Evolutionary conservation across 192 early-diverging fungal genomes (phyloP).

Genomic region (Coemansia sp.): DNA sequence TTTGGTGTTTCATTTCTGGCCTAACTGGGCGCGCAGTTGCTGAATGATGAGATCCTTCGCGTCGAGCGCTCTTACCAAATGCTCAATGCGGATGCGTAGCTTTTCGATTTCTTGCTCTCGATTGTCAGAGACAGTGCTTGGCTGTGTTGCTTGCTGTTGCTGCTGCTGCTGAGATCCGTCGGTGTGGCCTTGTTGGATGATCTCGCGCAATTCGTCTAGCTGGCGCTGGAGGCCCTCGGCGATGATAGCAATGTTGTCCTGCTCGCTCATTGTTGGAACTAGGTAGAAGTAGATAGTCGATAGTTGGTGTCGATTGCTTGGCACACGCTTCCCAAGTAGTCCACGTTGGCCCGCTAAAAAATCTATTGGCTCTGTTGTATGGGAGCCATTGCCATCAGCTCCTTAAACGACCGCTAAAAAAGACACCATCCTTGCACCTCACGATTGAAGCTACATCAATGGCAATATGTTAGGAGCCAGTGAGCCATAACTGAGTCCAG

Average conservation of each 20-base stretch:
- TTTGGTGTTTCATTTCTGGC: neutral
- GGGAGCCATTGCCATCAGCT: neutral
- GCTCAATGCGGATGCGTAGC: slow-evolving; percentile 36
- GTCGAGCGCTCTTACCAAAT: slow-evolving; percentile 45
- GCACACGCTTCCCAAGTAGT: too few relatives aligned
- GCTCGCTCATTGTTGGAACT: slow-evolving; percentile 1
- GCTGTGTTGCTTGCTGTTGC: neutral
- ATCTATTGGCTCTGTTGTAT: neutral
- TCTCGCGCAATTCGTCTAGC: slow-evolving; percentile 40
- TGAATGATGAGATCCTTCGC: slow-evolving; percentile 24
- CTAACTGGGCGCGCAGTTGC: slow-evolving; percentile 11
- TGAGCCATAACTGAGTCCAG: neutral
- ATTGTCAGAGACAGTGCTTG: neutral
- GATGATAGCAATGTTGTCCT: slow-evolving; percentile 5
- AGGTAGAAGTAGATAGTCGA: neutral
- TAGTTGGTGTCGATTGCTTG: neutral
- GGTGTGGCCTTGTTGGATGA: slow-evolving; percentile 9
- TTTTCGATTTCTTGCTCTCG: slow-evolving; percentile 22
- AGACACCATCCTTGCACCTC: too few relatives aligned
- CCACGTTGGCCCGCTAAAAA: too few relatives aligned
- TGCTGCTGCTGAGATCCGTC: neutral
- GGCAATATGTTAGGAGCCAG: neutral
- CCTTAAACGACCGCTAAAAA: neutral
- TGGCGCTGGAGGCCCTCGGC: slow-evolving; percentile 41
- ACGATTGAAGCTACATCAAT: neutral